Evolutionary conservation across 2,329 filamentous ascomycete species (phyloP), one percentile per base, ranked within the genome.

Genomic region (Diaporthe batatas): DNA sequence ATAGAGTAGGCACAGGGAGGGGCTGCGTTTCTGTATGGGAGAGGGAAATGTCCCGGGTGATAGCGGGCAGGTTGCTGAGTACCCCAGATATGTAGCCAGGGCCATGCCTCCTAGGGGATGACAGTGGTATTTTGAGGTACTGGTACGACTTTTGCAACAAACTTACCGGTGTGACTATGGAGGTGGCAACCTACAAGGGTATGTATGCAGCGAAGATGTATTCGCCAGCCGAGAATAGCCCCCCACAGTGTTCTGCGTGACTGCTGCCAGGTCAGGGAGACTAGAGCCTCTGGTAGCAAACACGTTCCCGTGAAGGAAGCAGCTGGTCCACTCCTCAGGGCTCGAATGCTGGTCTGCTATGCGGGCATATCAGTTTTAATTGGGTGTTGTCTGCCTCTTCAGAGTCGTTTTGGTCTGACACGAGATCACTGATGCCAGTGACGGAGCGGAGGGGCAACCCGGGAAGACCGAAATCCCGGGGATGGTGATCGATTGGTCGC

Each of bases 81-180:
- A 59, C 49, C 55, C 54, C 32, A 44, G 55, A 58, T 36, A 51
- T 70, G 47, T 70, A 34, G 10, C 68, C 47, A 70, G 47, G 55
- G 68, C 44, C 23, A 16, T 54, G 36, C 49, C 32, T 36, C 39
- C 6, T 54, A n/a, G n/a, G 67, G 53, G 51, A 70, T 62, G 55
- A 64, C 44, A n/a, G 47, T 62, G 32, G 68, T 70, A 70, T 62
- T 42, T 34, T 36, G 47, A 70, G 44, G 68, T 70, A 70, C 68
- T 23, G 55, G 68, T 70, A 70, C 68, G 47, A 34, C n/a, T 62
- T 67, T 42, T n/a, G 49, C 44, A 62, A 62, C 55, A 53, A 70
- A 32, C 47, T 49, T 70, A 59, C 68, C 68, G 68, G 68, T 70
- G 68, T 70, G 68, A 70, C 68, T 62, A 62, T 62, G 68, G 42